Conservation (phyloP, 23 red algal species). For the Agarophyton chilense region DNA sequence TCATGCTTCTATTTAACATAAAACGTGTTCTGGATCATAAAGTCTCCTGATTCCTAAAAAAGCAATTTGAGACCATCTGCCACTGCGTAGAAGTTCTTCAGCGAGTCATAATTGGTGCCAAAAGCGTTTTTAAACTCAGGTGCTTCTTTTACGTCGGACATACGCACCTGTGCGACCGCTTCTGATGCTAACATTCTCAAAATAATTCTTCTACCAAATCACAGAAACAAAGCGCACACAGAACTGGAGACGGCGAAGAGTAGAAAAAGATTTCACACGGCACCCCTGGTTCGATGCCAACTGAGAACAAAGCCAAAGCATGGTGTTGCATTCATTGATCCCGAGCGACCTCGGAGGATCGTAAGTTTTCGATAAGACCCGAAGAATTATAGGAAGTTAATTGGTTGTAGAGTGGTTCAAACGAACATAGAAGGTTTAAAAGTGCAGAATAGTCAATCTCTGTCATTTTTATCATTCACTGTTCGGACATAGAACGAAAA, state of each 20-base stretch:
- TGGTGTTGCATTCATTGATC: background rate
- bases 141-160: background rate
- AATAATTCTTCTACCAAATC: background rate
- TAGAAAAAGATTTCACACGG: background rate
- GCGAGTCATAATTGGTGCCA: background rate
- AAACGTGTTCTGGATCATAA: slow-evolving; percentile 46
- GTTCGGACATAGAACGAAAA: too few species aligned
- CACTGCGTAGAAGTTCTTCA: slow-evolving; percentile 4
- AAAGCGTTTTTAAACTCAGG: background rate
- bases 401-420: too few species aligned
- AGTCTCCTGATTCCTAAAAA: background rate
- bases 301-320: slow-evolving; percentile 6
- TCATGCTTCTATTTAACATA: slow-evolving; percentile 21
- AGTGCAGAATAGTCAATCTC: too few species aligned
- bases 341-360: too few species aligned
- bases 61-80: slow-evolving; percentile 2
- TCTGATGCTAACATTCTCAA: background rate
- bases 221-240: background rate
- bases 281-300: background rate
- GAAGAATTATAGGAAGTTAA: too few species aligned
- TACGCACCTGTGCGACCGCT: background rate
- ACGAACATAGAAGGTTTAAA: too few species aligned
- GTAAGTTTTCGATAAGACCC: background rate
- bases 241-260: background rate
- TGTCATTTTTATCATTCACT: too few species aligned